Base-by-base conservation (phyloP, 345 rosid species). In the Boechera retrofracta region DNA sequence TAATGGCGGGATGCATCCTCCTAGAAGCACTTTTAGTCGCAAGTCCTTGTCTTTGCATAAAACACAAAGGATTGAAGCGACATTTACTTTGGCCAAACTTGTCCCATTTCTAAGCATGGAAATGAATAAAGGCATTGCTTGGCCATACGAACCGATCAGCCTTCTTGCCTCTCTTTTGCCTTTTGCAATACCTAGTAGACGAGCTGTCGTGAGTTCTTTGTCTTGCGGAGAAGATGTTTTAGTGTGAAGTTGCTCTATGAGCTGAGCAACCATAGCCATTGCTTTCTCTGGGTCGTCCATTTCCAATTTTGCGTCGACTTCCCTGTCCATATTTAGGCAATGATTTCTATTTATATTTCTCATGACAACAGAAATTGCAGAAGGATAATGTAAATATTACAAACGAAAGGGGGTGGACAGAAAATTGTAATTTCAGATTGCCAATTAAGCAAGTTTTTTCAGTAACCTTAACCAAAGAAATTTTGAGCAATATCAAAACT, bases 1-100 rank as follows among this genome's bases (percentile, higher is more conserved):
- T 66, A 94, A 73, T n/a, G 98, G 96, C 3, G 96, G 98, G 72
- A 91, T 84, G 80, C 98, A 94, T 64, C 98, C 98, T 63, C 97
- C 98, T 6, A 91, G 88, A 73, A 94, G 96, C 64, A 94, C 94
- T 86, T 89, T 88, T 44, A 91, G 68, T 67, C 94, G 86, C 71
- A 94, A 80, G 44, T 89, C 94, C 45, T 88, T 90, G 74, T 94
- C 93, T 86, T 87, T 85, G 86, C 94, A 91, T 71, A 94, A 64
- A 68, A 78, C 83, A 78, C 89, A 86, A 6, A 94, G 89, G 61
- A 82, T 85, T 42, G 83, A 85, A 55, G 98, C 96, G 61, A 88
- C 94, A 79, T 94, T 84, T n/a, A 84, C 84, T 86, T 89, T 94
- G 64, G 94, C 87, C 66, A 80, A 51, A 75, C 71, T 75, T 39